Evolutionary conservation across 1,284 basidiomycete species (phyloP).

Genomic region (Gymnopus androsaceus): DNA sequence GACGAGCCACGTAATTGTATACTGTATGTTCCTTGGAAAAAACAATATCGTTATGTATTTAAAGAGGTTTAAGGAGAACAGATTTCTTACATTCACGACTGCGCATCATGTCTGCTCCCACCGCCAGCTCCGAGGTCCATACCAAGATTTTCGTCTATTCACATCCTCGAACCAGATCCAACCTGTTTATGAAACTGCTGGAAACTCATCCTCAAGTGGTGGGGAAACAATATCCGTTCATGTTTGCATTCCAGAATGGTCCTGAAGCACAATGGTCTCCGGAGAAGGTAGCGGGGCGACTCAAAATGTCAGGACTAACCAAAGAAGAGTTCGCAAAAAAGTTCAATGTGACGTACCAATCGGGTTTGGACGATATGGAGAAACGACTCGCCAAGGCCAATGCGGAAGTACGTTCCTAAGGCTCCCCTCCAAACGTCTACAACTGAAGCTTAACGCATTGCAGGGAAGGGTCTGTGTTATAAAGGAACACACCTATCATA

Average conservation of each 20-base stretch:
- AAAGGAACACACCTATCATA: slow-evolving; percentile 4
- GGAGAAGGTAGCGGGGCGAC: too few species aligned
- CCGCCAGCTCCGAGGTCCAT: neutral
- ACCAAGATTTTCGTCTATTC: slow-evolving; percentile 9
- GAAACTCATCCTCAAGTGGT: slow-evolving; percentile 12
- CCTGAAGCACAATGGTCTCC: slow-evolving; percentile 9
- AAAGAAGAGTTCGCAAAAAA: neutral
- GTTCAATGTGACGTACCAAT: slow-evolving; percentile 4
- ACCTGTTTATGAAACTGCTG: slow-evolving; percentile 14
- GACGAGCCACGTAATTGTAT: too few species aligned
- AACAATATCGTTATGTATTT: too few species aligned
- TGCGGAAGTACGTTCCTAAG: neutral
- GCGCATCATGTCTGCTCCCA: neutral
- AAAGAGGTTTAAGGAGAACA: too few species aligned
- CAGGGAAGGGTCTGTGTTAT: slow-evolving; percentile 5
- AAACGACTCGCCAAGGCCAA: neutral
- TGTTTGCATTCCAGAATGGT: slow-evolving; percentile 11
- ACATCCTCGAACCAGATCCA: slow-evolving; percentile 18
- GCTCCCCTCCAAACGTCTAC: neutral
- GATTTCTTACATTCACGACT: neutral
- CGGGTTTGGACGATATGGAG: slow-evolving; percentile 8
- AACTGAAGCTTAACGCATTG: neutral
- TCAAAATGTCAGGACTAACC: neutral
- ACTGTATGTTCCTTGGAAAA: too few species aligned
- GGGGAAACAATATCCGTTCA: slow-evolving; percentile 15